Evolutionary conservation across 2,329 filamentous ascomycete genomes (phyloP), one percentile per base, ranked within the genome.

Genomic region (Didymella glomerata): DNA sequence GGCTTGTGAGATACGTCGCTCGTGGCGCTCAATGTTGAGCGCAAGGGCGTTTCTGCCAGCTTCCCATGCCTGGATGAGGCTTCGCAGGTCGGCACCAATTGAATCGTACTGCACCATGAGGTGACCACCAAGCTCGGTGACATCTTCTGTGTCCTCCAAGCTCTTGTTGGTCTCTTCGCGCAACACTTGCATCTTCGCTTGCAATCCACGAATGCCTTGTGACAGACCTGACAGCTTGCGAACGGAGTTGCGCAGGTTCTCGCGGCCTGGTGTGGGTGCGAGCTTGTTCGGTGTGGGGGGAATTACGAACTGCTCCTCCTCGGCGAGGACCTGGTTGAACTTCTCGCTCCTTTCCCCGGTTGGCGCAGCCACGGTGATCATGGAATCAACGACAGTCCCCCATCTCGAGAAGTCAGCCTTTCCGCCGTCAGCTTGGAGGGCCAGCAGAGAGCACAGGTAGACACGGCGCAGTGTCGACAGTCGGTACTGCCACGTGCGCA

Each of bases 71-170:
- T 81, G 79, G 51, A 82, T 75, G 18, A 83, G 71, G 44, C 77
- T 79, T 74, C 90, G 90, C 44, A 99, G 83, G 71, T 99, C 95
- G 25, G 88, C 84, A 2, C 95, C 95, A 63, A 99, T 96, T 4
- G 93, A 94, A 56, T 99, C 95, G 76, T 98, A 99, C 71, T 98
- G 95, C 22, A 88, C 80, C 84, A 97, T 89, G 38, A 98, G 83
- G 62, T 88, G 88, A 0, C 89, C 85, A 0, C 91, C 92, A 16
- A 97, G 84, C 65, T 96, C 91, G 4, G 87, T 86, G 5, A 82
- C 75, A 61, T 91, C 86, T 36, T 82, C 80, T 1, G 90, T 88
- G 67, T 90, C 88, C 69, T 96, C 91, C 27, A 97, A 79, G 42
- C 88, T 88, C 60, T 86, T 86, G 71, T 91, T 92, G 0, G 93